A percentile compares a stretch with the other conserved stretches of the same genome.
These are phyloP conservation scores for Tetradesmus lagerheimii DNA, from an alignment of 139 green algal species.

Conservation along the genomic window DNA sequence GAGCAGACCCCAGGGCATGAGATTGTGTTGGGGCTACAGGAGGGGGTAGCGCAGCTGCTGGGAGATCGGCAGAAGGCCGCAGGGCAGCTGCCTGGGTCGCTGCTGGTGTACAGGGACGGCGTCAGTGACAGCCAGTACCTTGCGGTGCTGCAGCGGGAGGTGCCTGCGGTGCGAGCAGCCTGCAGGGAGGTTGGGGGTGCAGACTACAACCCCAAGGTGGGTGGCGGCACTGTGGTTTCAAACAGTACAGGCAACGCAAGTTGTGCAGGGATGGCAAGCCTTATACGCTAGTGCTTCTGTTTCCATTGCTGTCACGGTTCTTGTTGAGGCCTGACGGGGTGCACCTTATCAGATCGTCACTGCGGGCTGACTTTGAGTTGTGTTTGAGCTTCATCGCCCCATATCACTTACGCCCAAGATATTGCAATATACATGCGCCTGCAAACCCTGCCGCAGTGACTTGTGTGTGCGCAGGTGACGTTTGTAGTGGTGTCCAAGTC, in stretches of 20 bases:
- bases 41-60: slow-evolving; percentile 6
- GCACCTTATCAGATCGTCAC: too few species aligned
- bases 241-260: too few species aligned
- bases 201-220: slow-evolving; percentile 6
- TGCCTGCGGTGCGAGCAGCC: not conserved
- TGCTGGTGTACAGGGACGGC: slow-evolving; percentile 30
- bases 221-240: not conserved
- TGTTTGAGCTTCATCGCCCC: too few species aligned
- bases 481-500: slow-evolving; percentile 23
- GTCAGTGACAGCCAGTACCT: slow-evolving; percentile 33
- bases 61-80: not conserved
- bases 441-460: too few species aligned
- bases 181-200: not conserved
- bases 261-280: too few species aligned
- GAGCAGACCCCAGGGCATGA: slow-evolving; percentile 28
- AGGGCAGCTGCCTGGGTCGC: not conserved
- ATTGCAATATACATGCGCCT: too few species aligned
- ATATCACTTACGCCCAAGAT: too few species aligned
- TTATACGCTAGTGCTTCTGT: too few species aligned
- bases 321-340: too few species aligned
- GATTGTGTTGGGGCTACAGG: slow-evolving; percentile 8
- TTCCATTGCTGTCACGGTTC: too few species aligned
- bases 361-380: too few species aligned
- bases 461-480: slow-evolving; percentile 1
- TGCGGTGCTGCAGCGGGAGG: slow-evolving; percentile 34